These are phyloP conservation scores for Fomitopsis pulvina DNA, from an alignment of 768 basidiomycete genomes.

Conservation along the genomic window DNA sequence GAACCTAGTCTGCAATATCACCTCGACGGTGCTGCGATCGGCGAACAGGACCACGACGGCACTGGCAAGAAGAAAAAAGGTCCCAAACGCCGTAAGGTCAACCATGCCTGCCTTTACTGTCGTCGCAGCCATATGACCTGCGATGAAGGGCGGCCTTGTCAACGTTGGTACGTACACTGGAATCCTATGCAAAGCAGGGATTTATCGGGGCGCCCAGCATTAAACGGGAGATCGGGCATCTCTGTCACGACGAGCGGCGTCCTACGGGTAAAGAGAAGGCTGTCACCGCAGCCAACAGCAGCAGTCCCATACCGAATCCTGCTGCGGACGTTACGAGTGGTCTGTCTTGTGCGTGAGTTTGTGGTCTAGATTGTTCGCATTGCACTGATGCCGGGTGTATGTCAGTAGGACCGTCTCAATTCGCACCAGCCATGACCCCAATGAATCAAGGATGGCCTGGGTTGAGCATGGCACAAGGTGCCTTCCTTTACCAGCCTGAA, in stretches of 20 bases:
- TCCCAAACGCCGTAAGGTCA: slow-evolving; percentile 75
- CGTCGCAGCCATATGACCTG: slow-evolving; percentile 90
- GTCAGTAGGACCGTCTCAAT: slow-evolving; percentile 18
- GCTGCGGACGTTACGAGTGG: slow-evolving; percentile 19
- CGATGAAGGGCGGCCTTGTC: slow-evolving; percentile 85
- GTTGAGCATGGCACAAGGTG: slow-evolving; percentile 36
- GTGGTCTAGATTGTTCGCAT: neutral
- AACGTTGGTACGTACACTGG: slow-evolving; percentile 71
- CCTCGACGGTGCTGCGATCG: slow-evolving; percentile 9
- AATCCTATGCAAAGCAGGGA: slow-evolving; percentile 2
- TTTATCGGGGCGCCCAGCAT: slow-evolving; percentile 46
- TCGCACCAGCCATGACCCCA: slow-evolving; percentile 2
- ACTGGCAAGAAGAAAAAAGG: slow-evolving; percentile 36
- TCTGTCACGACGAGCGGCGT: slow-evolving; percentile 84
- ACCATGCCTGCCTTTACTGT: slow-evolving; percentile 92
- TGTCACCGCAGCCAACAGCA: slow-evolving; percentile 20
- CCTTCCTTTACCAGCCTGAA: slow-evolving; percentile 68
- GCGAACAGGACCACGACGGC: slow-evolving; percentile 26
- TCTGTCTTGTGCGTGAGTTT: slow-evolving; percentile 18
- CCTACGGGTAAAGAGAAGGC: slow-evolving; percentile 39
- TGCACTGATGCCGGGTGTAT: neutral
- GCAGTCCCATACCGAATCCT: slow-evolving; percentile 24
- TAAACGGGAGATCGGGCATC: slow-evolving; percentile 92
- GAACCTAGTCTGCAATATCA: slow-evolving; percentile 10
- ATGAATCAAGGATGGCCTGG: slow-evolving; percentile 45